Percentiles rank a stretch among this genome's conserved stretches.
Evolutionary conservation across 345 rosid genomes (phyloP).

Genomic region (Moricandia moricandioides): DNA sequence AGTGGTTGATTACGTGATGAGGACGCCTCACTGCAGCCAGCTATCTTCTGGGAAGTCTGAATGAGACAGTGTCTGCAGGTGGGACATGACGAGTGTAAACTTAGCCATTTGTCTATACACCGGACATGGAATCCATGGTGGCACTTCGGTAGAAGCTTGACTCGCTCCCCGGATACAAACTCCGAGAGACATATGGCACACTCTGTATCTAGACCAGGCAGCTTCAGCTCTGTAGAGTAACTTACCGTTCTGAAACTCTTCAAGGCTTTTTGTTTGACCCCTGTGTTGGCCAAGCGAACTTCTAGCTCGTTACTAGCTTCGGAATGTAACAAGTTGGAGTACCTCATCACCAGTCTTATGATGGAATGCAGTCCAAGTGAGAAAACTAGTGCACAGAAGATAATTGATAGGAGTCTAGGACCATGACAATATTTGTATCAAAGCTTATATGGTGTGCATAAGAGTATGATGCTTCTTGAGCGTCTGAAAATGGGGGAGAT

Average conservation of each 20-base stretch:
- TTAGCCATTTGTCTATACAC: conserved; percentile 88
- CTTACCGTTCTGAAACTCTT: conserved; percentile 61
- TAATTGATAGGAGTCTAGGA: conserved; percentile 73
- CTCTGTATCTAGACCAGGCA: conserved; percentile 56
- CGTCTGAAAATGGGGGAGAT: conserved; percentile 34
- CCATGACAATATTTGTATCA: conserved; percentile 70
- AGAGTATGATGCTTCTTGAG: conserved; percentile 38
- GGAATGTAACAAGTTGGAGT: conserved; percentile 43
- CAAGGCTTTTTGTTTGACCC: conserved; percentile 66
- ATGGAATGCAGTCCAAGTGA: conserved; percentile 73
- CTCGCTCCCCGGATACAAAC: conserved; percentile 52
- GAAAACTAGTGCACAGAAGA: conserved; percentile 75
- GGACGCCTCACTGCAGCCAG: conserved; percentile 45
- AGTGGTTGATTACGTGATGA: conserved; percentile 39
- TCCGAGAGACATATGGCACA: conserved; percentile 80
- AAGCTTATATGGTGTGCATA: conserved; percentile 44
- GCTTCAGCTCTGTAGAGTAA: conserved; percentile 50
- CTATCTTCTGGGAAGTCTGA: conserved; percentile 72
- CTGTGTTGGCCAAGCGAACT: conserved; percentile 58
- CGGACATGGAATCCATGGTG: conserved; percentile 77
- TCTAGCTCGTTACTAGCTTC: conserved; percentile 33
- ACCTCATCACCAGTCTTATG: conserved; percentile 62
- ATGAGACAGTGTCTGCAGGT: conserved; percentile 83
- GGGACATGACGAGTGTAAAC: conserved; percentile 91
- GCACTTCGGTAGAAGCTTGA: conserved; percentile 76